Evolutionary conservation across 2,329 filamentous ascomycete genomes (phyloP).

Genomic region (Pseudonectria buxi): DNA sequence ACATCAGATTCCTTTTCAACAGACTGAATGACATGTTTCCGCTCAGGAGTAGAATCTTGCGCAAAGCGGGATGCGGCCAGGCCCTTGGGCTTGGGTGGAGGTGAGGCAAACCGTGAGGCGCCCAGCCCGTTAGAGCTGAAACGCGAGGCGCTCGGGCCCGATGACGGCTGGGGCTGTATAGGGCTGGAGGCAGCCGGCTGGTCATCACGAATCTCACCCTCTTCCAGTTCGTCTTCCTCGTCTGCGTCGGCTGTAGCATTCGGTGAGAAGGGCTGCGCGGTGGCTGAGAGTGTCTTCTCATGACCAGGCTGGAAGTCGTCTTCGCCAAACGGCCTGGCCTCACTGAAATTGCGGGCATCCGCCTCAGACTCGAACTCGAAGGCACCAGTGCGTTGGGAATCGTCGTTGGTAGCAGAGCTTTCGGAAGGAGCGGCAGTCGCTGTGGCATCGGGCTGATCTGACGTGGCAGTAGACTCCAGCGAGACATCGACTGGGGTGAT

Average conservation of each 20-base stretch:
- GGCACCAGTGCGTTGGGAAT: constrained; percentile 42
- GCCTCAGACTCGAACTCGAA: constrained; percentile 51
- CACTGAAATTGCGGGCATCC: constrained; percentile 45
- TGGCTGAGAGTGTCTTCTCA: constrained; percentile 55
- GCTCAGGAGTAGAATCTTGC: constrained; percentile 27
- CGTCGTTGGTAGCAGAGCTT: constrained; percentile 42
- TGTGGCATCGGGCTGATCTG: constrained; percentile 49
- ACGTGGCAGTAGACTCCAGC: constrained; percentile 46
- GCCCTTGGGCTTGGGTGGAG: constrained; percentile 35
- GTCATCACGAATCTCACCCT: constrained; percentile 15
- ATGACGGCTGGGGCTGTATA: constrained; percentile 12
- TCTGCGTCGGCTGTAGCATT: constrained; percentile 27
- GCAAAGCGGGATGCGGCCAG: constrained; percentile 41
- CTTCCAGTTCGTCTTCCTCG: constrained; percentile 12
- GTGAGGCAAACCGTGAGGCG: constrained; percentile 43
- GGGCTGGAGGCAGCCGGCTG: constrained; percentile 14
- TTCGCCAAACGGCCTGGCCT: constrained; percentile 43
- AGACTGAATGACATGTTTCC: constrained; percentile 21
- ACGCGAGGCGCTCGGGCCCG: constrained; percentile 15
- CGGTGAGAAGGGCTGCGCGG: constrained; percentile 62
- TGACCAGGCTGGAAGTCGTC: constrained; percentile 35
- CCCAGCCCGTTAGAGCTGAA: constrained; percentile 28
- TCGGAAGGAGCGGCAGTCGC: constrained; percentile 47
- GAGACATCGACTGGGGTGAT: constrained; percentile 41
- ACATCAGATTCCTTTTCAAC: constrained; percentile 21